Evolutionary conservation across 768 basidiomycete species (phyloP), one percentile per base, ranked within the genome.

Genomic region (Favolaschia claudopus): DNA sequence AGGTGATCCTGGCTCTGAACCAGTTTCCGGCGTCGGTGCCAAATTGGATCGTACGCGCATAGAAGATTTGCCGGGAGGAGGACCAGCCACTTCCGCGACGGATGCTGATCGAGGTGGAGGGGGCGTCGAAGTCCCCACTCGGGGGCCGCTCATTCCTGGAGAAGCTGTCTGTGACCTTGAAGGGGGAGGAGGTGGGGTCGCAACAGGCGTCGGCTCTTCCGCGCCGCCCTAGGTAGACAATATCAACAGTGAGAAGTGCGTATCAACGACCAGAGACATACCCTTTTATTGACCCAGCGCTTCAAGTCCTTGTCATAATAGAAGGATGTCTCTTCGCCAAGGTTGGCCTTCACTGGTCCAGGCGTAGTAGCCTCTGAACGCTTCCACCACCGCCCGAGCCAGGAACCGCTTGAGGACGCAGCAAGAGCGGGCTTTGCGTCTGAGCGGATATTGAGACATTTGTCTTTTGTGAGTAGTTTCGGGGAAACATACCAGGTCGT

Each of bases 231-330:
- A 65, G 57, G 20, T 46, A 63, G 15, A 19, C 27, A 27, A 42
- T 58, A 38, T 47, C n/a, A 65, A 36, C 7, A 34, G 38, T 31
- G 5, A 28, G 22, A 29, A 32, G 22, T 36, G 42, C 9, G 19
- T 40, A 46, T 25, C n/a, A 27, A 57, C 49, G 25, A 24, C 25
- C 55, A 47, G 20, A 9, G 7, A 62, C 75, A 71, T 59, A 93
- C 95, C 78, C 91, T 95, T 75, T 91, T 96, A 72, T 97, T 95
- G 25, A 99, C 89, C 97, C 97, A 99, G 61, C 91, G 86, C 72
- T 96, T 95, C 58, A 89, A 82, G n/a, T 97, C 95, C 67, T 91
- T 89, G 70, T 99, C 97, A 70, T 92, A 99, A 68, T 93, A 91
- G 78, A 99, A 96, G 25, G 87, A 79, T 19, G 74, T 94, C 70